Percentiles rank a stretch among this genome's conserved stretches.
phyloP scores from a whole-genome alignment of 164 flowering plant species.

The Cinnamomum chago region DNA sequence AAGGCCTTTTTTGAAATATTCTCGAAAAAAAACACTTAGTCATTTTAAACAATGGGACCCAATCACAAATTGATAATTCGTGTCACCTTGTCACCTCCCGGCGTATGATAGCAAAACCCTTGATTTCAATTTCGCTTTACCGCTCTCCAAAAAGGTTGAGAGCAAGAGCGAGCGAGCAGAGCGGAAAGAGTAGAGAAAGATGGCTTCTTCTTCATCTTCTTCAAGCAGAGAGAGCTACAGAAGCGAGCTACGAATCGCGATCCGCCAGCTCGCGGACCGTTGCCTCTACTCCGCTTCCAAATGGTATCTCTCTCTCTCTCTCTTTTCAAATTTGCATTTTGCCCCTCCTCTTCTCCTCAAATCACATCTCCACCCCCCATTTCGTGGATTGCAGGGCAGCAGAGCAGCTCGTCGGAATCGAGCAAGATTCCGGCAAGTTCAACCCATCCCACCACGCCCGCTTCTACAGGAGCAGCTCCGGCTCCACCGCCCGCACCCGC shows the following conservation, averaged over 20 bases:
- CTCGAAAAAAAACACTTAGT: too few relatives aligned
- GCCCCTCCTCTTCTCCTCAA: not conserved
- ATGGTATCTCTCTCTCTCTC: conserved; percentile 47
- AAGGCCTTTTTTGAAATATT: too few relatives aligned
- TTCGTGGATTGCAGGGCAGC: conserved; percentile 65
- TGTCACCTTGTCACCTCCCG: not conserved
- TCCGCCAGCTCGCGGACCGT: conserved; percentile 90
- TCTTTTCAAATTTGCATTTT: not conserved
- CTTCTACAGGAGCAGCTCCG: conserved; percentile 56
- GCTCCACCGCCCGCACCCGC: conserved; percentile 67
- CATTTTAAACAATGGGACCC: too few relatives aligned
- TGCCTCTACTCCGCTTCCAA: conserved; percentile 91
- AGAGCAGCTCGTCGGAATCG: conserved; percentile 90
- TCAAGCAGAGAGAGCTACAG: conserved; percentile 54
- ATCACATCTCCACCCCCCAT: not conserved
- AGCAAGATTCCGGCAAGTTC: conserved; percentile 64
- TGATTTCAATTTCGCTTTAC: not conserved
- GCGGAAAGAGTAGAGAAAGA: not conserved
- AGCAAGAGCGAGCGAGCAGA: not conserved
- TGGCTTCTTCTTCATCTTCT: conserved; percentile 3
- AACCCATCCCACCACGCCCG: conserved; percentile 71
- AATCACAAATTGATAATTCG: too few relatives aligned
- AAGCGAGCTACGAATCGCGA: conserved; percentile 73
- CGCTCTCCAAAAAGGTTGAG: not conserved
- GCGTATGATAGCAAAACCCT: conserved; percentile 6